Percentiles rank a stretch among this genome's conserved stretches.
Conservation (phyloP, 2,329 filamentous ascomycete genomes). For the Calonectria multiphialidica region DNA sequence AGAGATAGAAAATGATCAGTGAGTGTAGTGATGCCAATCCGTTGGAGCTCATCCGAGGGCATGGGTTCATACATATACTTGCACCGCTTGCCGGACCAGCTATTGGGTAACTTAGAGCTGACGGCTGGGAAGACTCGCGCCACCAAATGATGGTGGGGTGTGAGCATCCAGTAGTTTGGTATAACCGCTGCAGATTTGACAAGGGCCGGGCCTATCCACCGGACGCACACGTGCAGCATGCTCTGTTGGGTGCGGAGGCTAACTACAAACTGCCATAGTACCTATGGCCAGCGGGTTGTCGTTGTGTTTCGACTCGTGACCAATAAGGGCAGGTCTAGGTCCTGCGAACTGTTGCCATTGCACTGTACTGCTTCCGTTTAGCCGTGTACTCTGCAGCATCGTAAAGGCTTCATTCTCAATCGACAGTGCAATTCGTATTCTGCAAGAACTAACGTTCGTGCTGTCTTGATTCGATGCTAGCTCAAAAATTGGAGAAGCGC, state of each 20-base stretch:
- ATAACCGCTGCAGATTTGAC: not conserved
- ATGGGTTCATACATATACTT: slow-evolving; percentile 9
- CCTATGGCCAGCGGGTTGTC: no score
- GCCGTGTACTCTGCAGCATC: not conserved
- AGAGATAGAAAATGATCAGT: not conserved
- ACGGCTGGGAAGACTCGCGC: not conserved
- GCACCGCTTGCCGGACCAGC: not conserved
- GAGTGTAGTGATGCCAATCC: not conserved
- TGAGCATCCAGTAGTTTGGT: not conserved
- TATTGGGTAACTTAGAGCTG: not conserved
- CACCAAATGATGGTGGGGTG: slow-evolving; percentile 1
- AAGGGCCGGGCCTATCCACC: not conserved
- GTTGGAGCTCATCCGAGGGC: not conserved
- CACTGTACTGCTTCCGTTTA: no score
- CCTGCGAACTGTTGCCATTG: no score
- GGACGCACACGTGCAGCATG: not conserved
- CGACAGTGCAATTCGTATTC: not conserved
- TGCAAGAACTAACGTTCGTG: not conserved
- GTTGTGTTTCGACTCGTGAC: not conserved
- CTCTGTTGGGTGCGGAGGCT: not conserved
- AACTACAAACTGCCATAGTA: not conserved
- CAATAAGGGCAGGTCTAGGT: no score
- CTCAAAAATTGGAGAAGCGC: not conserved
- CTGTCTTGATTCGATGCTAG: not conserved
- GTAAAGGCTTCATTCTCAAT: not conserved